phyloP scores from a whole-genome alignment of 495 filamentous ascomycete species.

The Chaetomium cochliodes region DNA sequence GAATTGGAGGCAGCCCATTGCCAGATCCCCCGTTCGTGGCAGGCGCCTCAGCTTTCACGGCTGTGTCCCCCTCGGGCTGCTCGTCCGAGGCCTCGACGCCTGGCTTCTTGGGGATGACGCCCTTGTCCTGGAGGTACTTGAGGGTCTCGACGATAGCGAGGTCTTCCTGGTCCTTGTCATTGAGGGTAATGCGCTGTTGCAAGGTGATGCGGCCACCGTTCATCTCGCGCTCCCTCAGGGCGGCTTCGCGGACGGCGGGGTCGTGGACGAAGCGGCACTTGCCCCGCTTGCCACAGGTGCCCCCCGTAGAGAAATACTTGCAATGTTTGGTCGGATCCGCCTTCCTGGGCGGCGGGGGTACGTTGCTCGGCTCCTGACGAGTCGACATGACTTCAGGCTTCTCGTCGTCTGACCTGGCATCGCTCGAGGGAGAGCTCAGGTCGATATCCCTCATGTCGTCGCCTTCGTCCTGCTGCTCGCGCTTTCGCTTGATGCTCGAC shows the following conservation, averaged over 20 bases:
- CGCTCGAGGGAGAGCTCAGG: conserved; percentile 42
- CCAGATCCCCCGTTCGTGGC: conserved; percentile 26
- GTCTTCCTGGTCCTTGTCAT: conserved; percentile 59
- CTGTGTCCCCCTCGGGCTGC: conserved; percentile 12
- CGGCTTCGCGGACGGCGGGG: conserved; percentile 51
- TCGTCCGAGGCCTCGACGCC: conserved; percentile 19
- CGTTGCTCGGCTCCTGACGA: conserved; percentile 36
- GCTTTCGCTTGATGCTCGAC: conserved; percentile 56
- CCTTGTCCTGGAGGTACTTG: conserved; percentile 50
- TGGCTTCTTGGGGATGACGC: conserved; percentile 27
- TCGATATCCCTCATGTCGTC: conserved; percentile 52
- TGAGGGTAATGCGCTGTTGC: conserved; percentile 53
- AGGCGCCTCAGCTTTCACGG: conserved; percentile 17
- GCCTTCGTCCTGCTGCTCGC: conserved; percentile 55
- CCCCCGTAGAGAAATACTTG: conserved; percentile 60
- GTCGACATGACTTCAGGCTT: conserved; percentile 50
- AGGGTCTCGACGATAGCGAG: conserved; percentile 55
- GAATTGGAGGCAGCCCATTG: conserved; percentile 36
- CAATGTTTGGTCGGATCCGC: conserved; percentile 55
- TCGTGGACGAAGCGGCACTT: conserved; percentile 65
- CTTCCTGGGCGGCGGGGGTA: conserved; percentile 47
- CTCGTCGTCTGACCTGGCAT: conserved; percentile 44
- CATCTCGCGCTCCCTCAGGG: conserved; percentile 50
- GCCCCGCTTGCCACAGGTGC: conserved; percentile 62
- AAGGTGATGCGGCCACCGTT: conserved; percentile 58